A percentile compares a stretch with the other conserved stretches of the same genome.
These are phyloP conservation scores for Cardamine chenopodiifolia DNA, from an alignment of 345 rosid genomes.

Conservation along the genomic window DNA sequence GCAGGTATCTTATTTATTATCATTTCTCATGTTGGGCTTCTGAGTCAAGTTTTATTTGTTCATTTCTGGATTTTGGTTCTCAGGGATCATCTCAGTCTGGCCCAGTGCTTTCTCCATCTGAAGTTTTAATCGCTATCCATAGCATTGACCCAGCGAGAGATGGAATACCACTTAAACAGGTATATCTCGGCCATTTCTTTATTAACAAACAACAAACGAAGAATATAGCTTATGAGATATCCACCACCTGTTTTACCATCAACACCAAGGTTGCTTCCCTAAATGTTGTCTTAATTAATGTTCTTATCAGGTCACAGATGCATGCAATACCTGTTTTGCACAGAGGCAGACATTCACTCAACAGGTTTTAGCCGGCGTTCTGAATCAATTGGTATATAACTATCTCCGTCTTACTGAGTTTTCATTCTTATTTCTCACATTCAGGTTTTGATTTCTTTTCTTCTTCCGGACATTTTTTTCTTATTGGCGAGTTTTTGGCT, in stretches of 20 bases:
- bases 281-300: slow-evolving; percentile 28
- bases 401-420: slow-evolving; percentile 4
- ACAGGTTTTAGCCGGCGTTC: slow-evolving; percentile 90
- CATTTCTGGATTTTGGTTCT: slow-evolving; percentile 27
- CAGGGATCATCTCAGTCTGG: slow-evolving; percentile 81
- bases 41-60: slow-evolving; percentile 19
- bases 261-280: slow-evolving; percentile 21
- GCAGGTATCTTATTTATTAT: slow-evolving; percentile 58
- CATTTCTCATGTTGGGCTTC: slow-evolving; percentile 11
- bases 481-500: slow-evolving; percentile 35
- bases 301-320: slow-evolving; percentile 80
- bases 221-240: slow-evolving; percentile 5
- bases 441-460: neutral
- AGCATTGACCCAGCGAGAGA: slow-evolving; percentile 90
- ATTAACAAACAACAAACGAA: slow-evolving; percentile 11
- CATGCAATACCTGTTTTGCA: slow-evolving; percentile 93
- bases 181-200: slow-evolving; percentile 24
- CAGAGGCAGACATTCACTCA: slow-evolving; percentile 86
- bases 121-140: slow-evolving; percentile 84
- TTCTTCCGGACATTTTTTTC: slow-evolving; percentile 4
- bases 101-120: slow-evolving; percentile 75
- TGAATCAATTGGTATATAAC: slow-evolving; percentile 83
- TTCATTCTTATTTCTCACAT: neutral
- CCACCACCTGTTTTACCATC: slow-evolving; percentile 14
- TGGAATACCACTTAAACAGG: slow-evolving; percentile 94